These are phyloP conservation scores for Tilletia horrida DNA, from an alignment of 1,284 basidiomycete genomes.

Conservation along the genomic window DNA sequence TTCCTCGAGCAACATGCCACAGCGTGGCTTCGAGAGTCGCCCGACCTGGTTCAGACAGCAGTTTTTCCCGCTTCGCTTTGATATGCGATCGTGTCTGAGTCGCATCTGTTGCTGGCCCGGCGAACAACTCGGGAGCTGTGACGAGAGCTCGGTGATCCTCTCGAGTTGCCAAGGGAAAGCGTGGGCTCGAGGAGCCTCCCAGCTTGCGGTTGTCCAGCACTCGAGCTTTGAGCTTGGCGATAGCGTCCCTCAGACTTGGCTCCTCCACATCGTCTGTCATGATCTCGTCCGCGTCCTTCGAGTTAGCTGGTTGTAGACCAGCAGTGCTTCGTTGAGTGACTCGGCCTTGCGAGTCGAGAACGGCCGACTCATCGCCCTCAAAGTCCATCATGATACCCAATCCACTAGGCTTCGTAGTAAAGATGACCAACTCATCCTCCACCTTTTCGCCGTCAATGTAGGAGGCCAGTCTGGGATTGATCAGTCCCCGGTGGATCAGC, in stretches of 20 bases:
- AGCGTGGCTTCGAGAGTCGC: background rate
- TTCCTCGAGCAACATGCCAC: background rate
- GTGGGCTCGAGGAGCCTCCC: background rate
- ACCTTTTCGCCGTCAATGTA: conserved; percentile 15
- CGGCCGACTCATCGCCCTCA: background rate
- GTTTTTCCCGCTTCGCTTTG: background rate
- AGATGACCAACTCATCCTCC: background rate
- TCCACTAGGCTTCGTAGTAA: background rate
- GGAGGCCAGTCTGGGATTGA: conserved; percentile 19
- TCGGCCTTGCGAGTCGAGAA: background rate
- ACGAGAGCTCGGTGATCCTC: background rate
- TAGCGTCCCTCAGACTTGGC: background rate
- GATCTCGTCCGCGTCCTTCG: background rate
- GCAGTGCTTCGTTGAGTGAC: background rate
- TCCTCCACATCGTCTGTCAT: background rate
- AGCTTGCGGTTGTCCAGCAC: background rate
- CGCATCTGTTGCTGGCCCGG: background rate
- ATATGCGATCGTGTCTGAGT: background rate
- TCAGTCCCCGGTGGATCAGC: conserved; percentile 33
- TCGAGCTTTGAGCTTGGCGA: background rate
- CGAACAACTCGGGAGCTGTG: background rate
- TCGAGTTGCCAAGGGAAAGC: background rate
- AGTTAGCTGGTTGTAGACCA: too few relatives aligned
- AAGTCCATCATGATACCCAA: conserved; percentile 13
- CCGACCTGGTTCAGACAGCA: background rate